phyloP scores from a whole-genome alignment of 1,139 yeast species.

The Ogataea hybrid region DNA sequence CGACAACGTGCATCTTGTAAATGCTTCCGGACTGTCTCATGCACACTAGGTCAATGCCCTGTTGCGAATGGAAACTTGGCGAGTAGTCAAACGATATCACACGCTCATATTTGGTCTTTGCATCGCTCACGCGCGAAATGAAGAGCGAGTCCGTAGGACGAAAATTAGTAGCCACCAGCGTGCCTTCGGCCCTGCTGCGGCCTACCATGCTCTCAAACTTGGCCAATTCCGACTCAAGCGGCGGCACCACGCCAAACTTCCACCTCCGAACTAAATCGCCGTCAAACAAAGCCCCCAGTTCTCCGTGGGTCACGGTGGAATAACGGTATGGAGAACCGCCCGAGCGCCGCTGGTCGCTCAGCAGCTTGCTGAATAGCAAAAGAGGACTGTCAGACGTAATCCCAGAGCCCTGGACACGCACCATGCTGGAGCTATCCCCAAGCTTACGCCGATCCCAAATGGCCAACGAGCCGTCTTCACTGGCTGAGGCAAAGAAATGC shows the following conservation, averaged over 20 bases:
- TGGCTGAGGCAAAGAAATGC: conserved; percentile 66
- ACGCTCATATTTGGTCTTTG: conserved; percentile 72
- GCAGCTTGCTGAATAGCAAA: conserved; percentile 61
- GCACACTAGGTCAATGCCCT: conserved; percentile 55
- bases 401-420: conserved; percentile 24
- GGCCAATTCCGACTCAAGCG: conserved; percentile 25
- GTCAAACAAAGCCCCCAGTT: conserved; percentile 75
- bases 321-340: conserved; percentile 66
- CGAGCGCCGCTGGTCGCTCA: conserved; percentile 63
- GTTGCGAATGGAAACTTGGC: conserved; percentile 43
- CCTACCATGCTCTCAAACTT: conserved; percentile 21
- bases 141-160: conserved; percentile 55
- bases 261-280: conserved; percentile 80
- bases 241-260: conserved; percentile 68
- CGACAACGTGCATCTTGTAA: conserved; percentile 73
- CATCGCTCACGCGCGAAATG: conserved; percentile 74
- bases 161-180: conserved; percentile 37
- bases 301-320: conserved; percentile 66
- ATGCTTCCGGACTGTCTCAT: conserved; percentile 89
- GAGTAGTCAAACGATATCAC: conserved; percentile 85
- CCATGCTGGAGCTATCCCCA: conserved; percentile 31
- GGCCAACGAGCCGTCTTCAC: conserved; percentile 83
- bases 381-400: conserved; percentile 54
- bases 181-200: conserved; percentile 20
- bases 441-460: conserved; percentile 85